Evolutionary conservation across 495 filamentous ascomycete genomes (phyloP), one percentile per base, ranked within the genome.

Genomic region (Cairneyella variabilis): DNA sequence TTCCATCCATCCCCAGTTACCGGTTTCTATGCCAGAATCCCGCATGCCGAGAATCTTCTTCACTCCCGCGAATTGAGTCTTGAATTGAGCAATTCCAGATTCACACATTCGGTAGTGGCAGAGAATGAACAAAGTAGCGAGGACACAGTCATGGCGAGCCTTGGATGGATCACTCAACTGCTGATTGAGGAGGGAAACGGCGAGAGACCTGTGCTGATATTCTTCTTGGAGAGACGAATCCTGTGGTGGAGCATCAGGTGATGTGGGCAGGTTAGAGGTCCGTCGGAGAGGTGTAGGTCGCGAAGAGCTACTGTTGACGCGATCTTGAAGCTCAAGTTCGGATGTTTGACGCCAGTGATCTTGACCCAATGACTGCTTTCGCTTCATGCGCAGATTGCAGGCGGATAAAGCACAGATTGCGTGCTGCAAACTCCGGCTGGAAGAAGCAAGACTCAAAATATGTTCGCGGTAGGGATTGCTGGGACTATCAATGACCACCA

Each of bases 81-180:
- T 86, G 70, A 96, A 97, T 62, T 91, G 89, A 3, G 87, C 89
- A 46, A 96, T 82, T 9, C 92, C 92, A 0, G 86, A 91, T 67
- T 97, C 91, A 58, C 90, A 96, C 69, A 93, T 88, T 59, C 95
- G 88, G 65, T 95, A 96, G 34, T 96, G 83, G 62, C 91, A 95
- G 0, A 97, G 77, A 26, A 96, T 81, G 39, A 97, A 72, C 17
- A 97, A 75, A 3, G 91, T 96, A 11, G 90, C 92, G 23, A 96
- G 70, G 1, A 92, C 90, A 2, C 90, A 92, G 64, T 96, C 93
- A 56, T 93, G 86, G 44, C 83, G 79, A 1, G 90, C 83, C 60
- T 80, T 80, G 8, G 75, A 71, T 5, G 85, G 77, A 66, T 95
- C 83, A 34, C 86, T 84, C 32, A 97, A 75, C 67, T 95, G 85